Base-by-base conservation (phyloP, 2,329 filamentous ascomycete genomes). In the Akanthomyces lecanii region DNA sequence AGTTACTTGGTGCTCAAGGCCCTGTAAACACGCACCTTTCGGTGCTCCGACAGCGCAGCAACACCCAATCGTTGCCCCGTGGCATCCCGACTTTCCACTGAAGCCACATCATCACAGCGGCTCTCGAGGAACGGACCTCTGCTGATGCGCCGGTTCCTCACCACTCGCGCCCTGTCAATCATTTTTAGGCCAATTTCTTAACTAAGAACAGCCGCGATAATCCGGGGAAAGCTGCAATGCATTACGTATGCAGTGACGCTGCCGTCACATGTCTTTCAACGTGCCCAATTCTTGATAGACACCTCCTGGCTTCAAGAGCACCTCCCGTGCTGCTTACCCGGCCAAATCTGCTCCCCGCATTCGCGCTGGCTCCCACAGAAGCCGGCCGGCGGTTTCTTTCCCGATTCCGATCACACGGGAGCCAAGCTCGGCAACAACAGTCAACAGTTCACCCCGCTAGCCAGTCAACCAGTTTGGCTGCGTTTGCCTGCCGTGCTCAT, bases 321-420 rank as follows among this genome's bases (percentile, higher is more conserved):
- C 25, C 33, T 45, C 56, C 23, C 36, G 45, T 42, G 21, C 23
- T 47, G 14, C 23, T 51, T 40, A 4, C 33, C 45, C 23, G 44
- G 21, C 44, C 44, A 42, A 50, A 21, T 40, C 16, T 28, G 14
- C 45, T 51, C 56, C 45, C 56, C 56, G 56, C 56, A 40, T 51
- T 40, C 30, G 12, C 25, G 40, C 40, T 5, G 28, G 45, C 30
- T 23, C 30, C 42, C 28, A 45, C 23, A 12, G 16, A 21, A 45
- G 38, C 58, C 48, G 50, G 58, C 28, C 58, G 58, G 58, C 28
- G 28, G 18, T 61, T 47, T 53, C 5, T 18, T 33, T 47, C 58
- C 58, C 58, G 58, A 28, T 61, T 61, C 58, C 58, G 58, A 61
- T 61, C 58, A 61, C 58, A 61, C 58, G 58, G 50, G 53, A 60